A percentile compares a stretch with the other conserved stretches of the same genome.
These are phyloP conservation scores for Picea glauca DNA, from an alignment of 75 land plant genomes.

Conservation along the genomic window DNA sequence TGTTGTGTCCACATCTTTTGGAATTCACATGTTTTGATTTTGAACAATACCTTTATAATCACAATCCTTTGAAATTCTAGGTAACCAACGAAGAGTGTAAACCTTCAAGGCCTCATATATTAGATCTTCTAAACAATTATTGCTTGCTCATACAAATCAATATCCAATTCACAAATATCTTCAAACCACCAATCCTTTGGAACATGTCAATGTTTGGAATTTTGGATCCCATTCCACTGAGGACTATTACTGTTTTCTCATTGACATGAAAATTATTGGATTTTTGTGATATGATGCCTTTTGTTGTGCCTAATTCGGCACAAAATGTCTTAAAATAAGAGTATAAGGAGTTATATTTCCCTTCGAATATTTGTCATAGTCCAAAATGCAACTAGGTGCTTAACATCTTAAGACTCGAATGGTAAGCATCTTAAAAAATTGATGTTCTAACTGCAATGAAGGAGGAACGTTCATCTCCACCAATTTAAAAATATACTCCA, in stretches of 20 bases:
- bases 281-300: too few relatives aligned
- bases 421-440: too few relatives aligned
- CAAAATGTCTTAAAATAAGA: too few relatives aligned
- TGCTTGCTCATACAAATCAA: conserved; percentile 35
- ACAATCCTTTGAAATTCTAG: conserved; percentile 32
- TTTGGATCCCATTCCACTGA: conserved; percentile 16
- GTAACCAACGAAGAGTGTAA: conserved; percentile 63
- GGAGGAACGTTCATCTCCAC: too few relatives aligned
- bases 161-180: conserved; percentile 20
- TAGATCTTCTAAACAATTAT: conserved; percentile 36
- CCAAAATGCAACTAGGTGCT: too few relatives aligned
- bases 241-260: conserved; percentile 24
- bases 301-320: too few relatives aligned
- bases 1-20: conserved; percentile 32
- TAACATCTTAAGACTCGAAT: too few relatives aligned
- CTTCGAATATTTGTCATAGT: too few relatives aligned
- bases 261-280: too few relatives aligned
- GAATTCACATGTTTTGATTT: conserved; percentile 18
- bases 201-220: conserved; percentile 24
- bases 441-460: too few relatives aligned
- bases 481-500: too few relatives aligned
- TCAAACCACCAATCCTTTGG: conserved; percentile 85
- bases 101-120: conserved; percentile 55
- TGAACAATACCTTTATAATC: conserved; percentile 9
- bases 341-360: too few relatives aligned